phyloP scores from a whole-genome alignment of 306 rosid genomes.

The Echinosophora koreensis region DNA sequence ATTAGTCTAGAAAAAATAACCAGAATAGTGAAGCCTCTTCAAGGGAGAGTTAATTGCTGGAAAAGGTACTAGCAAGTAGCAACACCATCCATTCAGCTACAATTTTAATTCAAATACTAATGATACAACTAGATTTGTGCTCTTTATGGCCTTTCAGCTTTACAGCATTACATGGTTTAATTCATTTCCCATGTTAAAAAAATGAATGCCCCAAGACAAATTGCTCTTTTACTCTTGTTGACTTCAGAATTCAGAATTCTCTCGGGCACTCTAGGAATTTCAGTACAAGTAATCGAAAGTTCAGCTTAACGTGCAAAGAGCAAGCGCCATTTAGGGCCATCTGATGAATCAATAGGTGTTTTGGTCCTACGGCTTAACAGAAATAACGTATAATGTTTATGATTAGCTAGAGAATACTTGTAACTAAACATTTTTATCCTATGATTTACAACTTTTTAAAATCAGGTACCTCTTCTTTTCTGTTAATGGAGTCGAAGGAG shows the following conservation, averaged over 20 bases:
- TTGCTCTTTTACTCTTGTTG: not conserved
- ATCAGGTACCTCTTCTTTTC: conserved; percentile 63
- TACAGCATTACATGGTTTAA: not conserved
- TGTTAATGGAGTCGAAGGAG: conserved; percentile 62
- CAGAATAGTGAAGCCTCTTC: conserved; percentile 25
- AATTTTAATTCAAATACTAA: too few relatives aligned
- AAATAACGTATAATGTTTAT: not conserved
- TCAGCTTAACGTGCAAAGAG: conserved; percentile 52
- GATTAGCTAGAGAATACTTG: not conserved
- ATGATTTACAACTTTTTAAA: not conserved
- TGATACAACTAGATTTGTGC: not conserved
- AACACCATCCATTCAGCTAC: too few relatives aligned
- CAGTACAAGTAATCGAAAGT: not conserved
- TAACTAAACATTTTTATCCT: not conserved
- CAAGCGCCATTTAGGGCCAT: conserved; percentile 52
- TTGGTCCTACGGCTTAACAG: conserved; percentile 44
- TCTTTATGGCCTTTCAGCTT: not conserved
- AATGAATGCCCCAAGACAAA: not conserved
- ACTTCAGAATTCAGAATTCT: not conserved
- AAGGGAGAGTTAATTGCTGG: not conserved
- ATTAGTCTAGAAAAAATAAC: conserved; percentile 37
- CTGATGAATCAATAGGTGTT: conserved; percentile 50
- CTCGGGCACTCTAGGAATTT: not conserved
- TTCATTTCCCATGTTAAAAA: not conserved
- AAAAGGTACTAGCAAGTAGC: not conserved